Base-by-base conservation (phyloP, 805 yeast genomes). In the Komagataella kurtzmanii region DNA sequence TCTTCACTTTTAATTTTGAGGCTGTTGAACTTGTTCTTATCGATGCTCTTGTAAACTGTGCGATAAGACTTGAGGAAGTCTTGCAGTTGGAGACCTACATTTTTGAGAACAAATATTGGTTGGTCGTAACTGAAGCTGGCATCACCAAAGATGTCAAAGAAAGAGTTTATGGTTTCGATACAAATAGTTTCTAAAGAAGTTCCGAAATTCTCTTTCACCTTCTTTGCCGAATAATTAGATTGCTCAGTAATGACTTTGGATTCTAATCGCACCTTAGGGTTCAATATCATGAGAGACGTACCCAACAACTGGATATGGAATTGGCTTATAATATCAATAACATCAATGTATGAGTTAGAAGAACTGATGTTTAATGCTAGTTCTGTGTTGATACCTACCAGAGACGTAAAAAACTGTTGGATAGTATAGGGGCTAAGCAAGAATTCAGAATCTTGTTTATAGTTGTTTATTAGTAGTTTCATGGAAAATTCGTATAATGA, bases 71-170 rank as follows among this genome's bases (percentile, higher is more conserved):
- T 75, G 48, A 71, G 64, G 7, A 77, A 61, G 19, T 65, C 64
- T 51, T 64, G 61, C 47, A 88, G 68, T 14, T 64, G 61, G 1
- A 59, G 52, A 44, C 78, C 59, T 57, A 80, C 76, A 7, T 73
- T 70, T 17, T 74, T 73, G 7, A 72, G 63, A 23, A 83, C 85
- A 64, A 83, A 91, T 1, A 86, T 76, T 3, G 79, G 78, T 23
- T 65, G 67, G 61, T 88, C 96, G 60, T 88, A 89, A 14, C 71
- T 75, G 58, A 73, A 84, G 3, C 64, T 68, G 44, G 75, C 75
- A 66, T 93, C 98, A 12, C 85, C 85, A 66, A 84, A 93, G 6
- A 89, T 71, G 54, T 88, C 97, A 65, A 80, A 88, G 5, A 89
- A 59, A 2, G 78, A 69, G 59, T 87, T 83, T 19, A 87, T 64